phyloP scores from a whole-genome alignment of 306 rosid species.

The Cicer bijugum region DNA sequence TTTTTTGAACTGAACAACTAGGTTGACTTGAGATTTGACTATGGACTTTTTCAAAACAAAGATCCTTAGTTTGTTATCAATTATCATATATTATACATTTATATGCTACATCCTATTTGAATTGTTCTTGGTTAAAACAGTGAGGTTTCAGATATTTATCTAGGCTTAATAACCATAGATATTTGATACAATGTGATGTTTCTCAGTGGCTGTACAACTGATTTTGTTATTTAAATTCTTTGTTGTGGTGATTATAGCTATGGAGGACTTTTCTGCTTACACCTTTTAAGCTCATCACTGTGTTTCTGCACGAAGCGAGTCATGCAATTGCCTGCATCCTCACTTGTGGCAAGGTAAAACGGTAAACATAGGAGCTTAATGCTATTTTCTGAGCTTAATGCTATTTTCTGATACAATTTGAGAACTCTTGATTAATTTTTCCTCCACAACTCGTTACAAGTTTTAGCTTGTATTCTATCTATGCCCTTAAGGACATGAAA shows the following conservation, averaged over 20 bases:
- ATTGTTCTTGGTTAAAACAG: constrained; percentile 18
- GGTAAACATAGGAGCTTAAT: constrained; percentile 25
- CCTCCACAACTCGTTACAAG: constrained; percentile 7
- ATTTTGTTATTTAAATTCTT: constrained; percentile 41
- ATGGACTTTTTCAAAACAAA: constrained; percentile 26
- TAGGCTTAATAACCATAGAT: neutral
- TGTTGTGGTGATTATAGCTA: constrained; percentile 62
- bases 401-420: constrained; percentile 38
- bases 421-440: neutral
- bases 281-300: constrained; percentile 96
- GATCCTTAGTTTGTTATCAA: constrained; percentile 25
- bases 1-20: constrained; percentile 23
- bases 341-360: constrained; percentile 86
- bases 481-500: constrained; percentile 18
- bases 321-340: constrained; percentile 94
- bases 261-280: constrained; percentile 90
- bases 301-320: constrained; percentile 91
- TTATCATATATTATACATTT: constrained; percentile 4
- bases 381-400: constrained; percentile 39
- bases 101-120: constrained; percentile 17
- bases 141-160: constrained; percentile 33
- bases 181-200: neutral
- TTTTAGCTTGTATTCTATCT: constrained; percentile 35
- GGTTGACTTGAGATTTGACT: constrained; percentile 37
- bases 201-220: constrained; percentile 31